Percentiles rank a stretch among this genome's conserved stretches.
Evolutionary conservation across 169 alveolate species (phyloP).

Genomic region (Cystoisospora suis): DNA sequence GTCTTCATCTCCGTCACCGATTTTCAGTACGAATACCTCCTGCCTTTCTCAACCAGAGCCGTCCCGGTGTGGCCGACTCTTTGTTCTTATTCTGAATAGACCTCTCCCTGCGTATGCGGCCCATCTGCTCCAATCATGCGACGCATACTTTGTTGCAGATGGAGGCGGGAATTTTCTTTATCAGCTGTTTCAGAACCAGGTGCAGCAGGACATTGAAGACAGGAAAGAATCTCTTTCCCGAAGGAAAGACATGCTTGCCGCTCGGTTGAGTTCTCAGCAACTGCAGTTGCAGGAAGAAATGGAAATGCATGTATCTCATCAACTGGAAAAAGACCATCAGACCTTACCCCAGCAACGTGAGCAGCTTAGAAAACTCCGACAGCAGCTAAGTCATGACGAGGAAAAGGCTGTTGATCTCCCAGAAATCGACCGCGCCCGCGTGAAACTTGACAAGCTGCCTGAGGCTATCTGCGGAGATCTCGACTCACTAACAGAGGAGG

Average conservation of each 20-base stretch:
- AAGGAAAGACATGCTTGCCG: no score
- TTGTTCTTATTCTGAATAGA: not conserved
- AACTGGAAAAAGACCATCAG: not conserved
- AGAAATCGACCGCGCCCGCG: no score
- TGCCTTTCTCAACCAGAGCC: not conserved
- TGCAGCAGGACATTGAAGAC: not conserved
- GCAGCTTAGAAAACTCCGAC: not conserved
- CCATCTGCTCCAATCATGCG: not conserved
- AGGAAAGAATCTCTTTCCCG: not conserved
- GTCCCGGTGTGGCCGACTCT: conserved; percentile 11
- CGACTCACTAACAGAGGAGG: not conserved
- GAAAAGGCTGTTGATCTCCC: not conserved
- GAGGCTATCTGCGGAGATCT: conserved; percentile 22
- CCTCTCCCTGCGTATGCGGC: conserved; percentile 10
- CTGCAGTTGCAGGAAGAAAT: not conserved
- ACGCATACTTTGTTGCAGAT: not conserved
- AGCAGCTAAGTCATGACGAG: not conserved
- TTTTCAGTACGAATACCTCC: not conserved
- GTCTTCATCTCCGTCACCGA: not conserved
- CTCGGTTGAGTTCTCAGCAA: no score
- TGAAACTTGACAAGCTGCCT: no score
- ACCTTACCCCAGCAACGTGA: not conserved
- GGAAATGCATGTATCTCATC: not conserved
- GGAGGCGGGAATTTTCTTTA: not conserved
- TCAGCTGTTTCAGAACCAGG: not conserved